Percentiles rank a stretch among this genome's conserved stretches.
Evolutionary conservation across 805 yeast species (phyloP).

Genomic region (Candida xyloterini): DNA sequence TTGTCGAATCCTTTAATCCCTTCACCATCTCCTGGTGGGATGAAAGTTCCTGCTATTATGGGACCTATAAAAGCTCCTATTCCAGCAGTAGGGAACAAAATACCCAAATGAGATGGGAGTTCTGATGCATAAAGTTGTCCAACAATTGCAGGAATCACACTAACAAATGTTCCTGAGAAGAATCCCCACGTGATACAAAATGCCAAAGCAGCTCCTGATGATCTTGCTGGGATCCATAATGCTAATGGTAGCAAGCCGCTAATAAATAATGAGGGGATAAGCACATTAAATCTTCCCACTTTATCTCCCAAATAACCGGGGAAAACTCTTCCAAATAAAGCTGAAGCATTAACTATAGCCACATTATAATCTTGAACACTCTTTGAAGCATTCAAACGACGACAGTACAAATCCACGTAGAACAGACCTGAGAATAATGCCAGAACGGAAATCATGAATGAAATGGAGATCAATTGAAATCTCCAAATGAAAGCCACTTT

Average conservation of each 20-base stretch:
- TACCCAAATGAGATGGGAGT: constrained; percentile 29
- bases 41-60: constrained; percentile 33
- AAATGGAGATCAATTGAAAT: constrained; percentile 37
- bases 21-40: constrained; percentile 23
- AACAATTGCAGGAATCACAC: constrained; percentile 32
- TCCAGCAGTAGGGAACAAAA: constrained; percentile 28
- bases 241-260: constrained; percentile 37
- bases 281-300: constrained; percentile 39
- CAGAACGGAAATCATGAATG: constrained; percentile 34
- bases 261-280: constrained; percentile 32
- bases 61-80: constrained; percentile 36
- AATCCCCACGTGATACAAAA: constrained; percentile 34
- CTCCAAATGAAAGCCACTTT: constrained; percentile 38
- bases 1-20: constrained; percentile 27
- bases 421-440: constrained; percentile 48
- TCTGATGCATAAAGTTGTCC: constrained; percentile 35
- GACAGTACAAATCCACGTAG: constrained; percentile 51
- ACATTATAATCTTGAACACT: constrained; percentile 49
- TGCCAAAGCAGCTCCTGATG: constrained; percentile 38
- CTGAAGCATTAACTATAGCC: constrained; percentile 39
- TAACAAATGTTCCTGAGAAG: constrained; percentile 32
- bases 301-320: constrained; percentile 47
- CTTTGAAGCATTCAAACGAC: constrained; percentile 50
- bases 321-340: constrained; percentile 47
- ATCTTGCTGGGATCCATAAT: constrained; percentile 50